Percentiles rank a stretch among this genome's conserved stretches.
These are phyloP conservation scores for Astrothelium macrocarpum DNA, from an alignment of 495 filamentous ascomycete species.

Conservation along the genomic window DNA sequence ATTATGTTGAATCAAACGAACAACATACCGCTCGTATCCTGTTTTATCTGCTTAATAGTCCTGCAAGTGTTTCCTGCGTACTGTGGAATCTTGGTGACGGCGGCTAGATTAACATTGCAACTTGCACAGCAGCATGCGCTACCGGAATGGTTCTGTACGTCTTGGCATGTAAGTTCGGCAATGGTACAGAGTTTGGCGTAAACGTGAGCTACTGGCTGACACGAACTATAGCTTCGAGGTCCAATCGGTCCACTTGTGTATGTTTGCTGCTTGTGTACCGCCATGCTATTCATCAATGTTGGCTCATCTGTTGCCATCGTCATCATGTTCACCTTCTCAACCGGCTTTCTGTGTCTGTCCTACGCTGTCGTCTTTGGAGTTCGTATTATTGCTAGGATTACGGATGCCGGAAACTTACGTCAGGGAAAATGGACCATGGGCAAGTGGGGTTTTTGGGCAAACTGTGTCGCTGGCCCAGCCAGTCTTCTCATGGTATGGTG, in stretches of 20 bases:
- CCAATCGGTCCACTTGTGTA: background rate
- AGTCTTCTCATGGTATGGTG: background rate
- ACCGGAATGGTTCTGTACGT: background rate
- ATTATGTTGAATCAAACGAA: background rate
- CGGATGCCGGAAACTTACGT: background rate
- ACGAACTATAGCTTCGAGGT: background rate
- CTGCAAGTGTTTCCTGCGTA: background rate
- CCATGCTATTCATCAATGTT: background rate
- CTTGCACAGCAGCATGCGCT: background rate
- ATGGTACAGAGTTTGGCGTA: background rate
- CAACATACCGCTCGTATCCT: background rate
- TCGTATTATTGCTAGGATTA: background rate
- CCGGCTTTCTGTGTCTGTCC: background rate
- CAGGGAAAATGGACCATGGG: constrained; percentile 2
- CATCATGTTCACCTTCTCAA: background rate
- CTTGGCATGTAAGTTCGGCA: background rate
- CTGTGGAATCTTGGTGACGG: background rate
- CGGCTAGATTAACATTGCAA: background rate
- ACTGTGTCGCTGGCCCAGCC: background rate
- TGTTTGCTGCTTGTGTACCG: background rate
- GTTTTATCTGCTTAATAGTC: background rate
- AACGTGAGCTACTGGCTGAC: background rate
- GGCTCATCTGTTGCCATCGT: background rate
- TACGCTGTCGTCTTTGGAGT: background rate
- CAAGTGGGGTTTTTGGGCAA: background rate